Percentiles rank a stretch among this genome's conserved stretches.
Evolutionary conservation across 2,329 filamentous ascomycete species (phyloP).

Genomic region (Cordyceps javanica): DNA sequence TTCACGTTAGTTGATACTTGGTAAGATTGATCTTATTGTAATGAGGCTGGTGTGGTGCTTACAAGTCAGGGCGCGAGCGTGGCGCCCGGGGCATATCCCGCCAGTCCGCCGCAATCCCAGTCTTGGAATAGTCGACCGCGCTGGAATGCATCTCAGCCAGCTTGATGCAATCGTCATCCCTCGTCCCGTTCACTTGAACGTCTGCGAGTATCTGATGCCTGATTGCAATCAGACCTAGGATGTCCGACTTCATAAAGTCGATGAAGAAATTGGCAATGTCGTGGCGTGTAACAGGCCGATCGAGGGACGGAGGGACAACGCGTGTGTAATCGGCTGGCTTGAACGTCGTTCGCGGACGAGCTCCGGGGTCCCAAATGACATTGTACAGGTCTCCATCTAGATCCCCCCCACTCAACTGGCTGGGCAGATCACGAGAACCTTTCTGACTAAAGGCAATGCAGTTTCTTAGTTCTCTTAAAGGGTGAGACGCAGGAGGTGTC

Average conservation of each 20-base stretch:
- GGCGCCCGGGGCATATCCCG: constrained; percentile 34
- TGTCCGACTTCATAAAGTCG: constrained; percentile 64
- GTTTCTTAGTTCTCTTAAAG: constrained; percentile 58
- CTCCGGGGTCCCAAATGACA: constrained; percentile 62
- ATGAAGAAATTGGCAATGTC: constrained; percentile 83
- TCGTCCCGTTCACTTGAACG: constrained; percentile 46
- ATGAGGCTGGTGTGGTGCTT: constrained; percentile 24
- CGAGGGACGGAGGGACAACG: constrained; percentile 48
- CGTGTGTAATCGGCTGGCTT: constrained; percentile 64
- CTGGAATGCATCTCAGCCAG: constrained; percentile 62
- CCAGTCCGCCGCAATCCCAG: too few relatives aligned
- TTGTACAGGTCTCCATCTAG: constrained; percentile 79
- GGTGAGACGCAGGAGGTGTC: constrained; percentile 52
- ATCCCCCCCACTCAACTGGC: constrained; percentile 73
- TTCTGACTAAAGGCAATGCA: constrained; percentile 72
- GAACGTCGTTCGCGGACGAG: constrained; percentile 39
- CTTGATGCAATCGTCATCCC: constrained; percentile 41
- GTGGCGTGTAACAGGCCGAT: constrained; percentile 46
- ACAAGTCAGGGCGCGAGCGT: constrained; percentile 49
- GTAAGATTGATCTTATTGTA: not conserved
- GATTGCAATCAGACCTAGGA: constrained; percentile 60
- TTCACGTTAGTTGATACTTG: not conserved
- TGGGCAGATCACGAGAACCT: constrained; percentile 68
- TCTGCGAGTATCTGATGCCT: constrained; percentile 63
- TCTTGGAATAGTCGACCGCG: too few relatives aligned